Conservation (phyloP, 768 basidiomycete species). For the Tricholoma flavovirens region DNA sequence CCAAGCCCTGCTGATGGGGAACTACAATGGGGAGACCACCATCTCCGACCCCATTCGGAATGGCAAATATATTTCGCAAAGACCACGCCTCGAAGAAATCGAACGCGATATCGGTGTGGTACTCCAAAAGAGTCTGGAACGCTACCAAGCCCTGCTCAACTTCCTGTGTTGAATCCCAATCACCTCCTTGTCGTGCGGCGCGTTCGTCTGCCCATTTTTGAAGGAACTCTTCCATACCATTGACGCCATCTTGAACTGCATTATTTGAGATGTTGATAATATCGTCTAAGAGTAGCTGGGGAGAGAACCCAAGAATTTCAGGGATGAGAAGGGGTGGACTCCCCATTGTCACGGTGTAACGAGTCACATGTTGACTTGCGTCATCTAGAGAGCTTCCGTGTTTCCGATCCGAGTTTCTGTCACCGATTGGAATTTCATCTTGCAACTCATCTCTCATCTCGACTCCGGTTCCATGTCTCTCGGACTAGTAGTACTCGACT, state of each 20-base stretch:
- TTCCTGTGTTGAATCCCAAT: constrained; percentile 61
- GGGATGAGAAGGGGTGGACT: constrained; percentile 54
- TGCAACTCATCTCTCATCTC: too few species aligned
- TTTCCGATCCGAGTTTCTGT: too few species aligned
- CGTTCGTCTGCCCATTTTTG: constrained; percentile 70
- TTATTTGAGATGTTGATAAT: constrained; percentile 81
- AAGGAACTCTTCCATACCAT: constrained; percentile 75
- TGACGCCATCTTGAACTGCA: constrained; percentile 70
- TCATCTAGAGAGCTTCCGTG: too few species aligned
- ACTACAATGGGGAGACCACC: constrained; percentile 64
- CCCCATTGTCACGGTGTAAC: too few species aligned
- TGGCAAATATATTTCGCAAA: constrained; percentile 79
- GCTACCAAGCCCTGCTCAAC: constrained; percentile 77
- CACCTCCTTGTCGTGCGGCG: constrained; percentile 34
- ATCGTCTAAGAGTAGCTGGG: constrained; percentile 80
- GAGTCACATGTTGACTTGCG: too few species aligned
- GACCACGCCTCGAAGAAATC: constrained; percentile 92
- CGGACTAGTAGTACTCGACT: too few species aligned
- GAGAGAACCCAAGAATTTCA: constrained; percentile 79
- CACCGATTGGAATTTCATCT: too few species aligned
- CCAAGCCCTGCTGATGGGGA: constrained; percentile 69
- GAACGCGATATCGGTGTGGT: constrained; percentile 85
- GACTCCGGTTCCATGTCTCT: too few species aligned
- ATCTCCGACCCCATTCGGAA: constrained; percentile 34
- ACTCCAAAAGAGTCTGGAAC: constrained; percentile 84